phyloP scores from a whole-genome alignment of 2,329 filamentous ascomycete species.

The Fusarium sp. region DNA sequence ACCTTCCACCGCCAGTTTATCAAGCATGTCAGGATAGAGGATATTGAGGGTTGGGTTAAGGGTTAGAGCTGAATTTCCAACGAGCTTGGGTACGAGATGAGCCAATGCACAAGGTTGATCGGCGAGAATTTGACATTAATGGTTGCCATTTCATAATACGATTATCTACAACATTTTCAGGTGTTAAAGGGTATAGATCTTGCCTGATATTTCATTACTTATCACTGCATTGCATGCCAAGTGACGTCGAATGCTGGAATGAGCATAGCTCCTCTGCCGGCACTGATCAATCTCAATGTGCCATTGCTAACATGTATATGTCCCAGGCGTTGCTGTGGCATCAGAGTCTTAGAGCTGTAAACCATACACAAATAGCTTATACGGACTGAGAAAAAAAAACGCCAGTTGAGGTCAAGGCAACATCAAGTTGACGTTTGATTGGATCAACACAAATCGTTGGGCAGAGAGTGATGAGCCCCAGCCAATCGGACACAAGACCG shows the following conservation, averaged over 20 bases:
- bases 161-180: not conserved
- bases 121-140: not conserved
- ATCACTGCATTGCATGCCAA: not conserved
- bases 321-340: not conserved
- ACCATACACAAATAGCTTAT: too few species aligned
- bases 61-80: not conserved
- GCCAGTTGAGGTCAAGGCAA: not conserved
- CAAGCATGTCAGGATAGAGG: conserved; percentile 50
- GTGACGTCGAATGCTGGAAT: not conserved
- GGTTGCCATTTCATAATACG: not conserved
- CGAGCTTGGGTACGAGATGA: not conserved
- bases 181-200: not conserved
- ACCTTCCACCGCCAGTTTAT: conserved; percentile 58
- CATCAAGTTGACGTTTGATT: not conserved
- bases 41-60: conserved; percentile 43
- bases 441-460: not conserved
- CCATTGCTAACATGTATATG: not conserved
- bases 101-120: not conserved
- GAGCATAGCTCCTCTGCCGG: not conserved
- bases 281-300: not conserved
- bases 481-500: conserved; percentile 1
- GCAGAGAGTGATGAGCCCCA: not conserved
- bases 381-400: not conserved
- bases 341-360: not conserved
- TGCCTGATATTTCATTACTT: not conserved